These are phyloP conservation scores for Auriscalpium vulgare DNA, from an alignment of 768 basidiomycete species.

Conservation along the genomic window DNA sequence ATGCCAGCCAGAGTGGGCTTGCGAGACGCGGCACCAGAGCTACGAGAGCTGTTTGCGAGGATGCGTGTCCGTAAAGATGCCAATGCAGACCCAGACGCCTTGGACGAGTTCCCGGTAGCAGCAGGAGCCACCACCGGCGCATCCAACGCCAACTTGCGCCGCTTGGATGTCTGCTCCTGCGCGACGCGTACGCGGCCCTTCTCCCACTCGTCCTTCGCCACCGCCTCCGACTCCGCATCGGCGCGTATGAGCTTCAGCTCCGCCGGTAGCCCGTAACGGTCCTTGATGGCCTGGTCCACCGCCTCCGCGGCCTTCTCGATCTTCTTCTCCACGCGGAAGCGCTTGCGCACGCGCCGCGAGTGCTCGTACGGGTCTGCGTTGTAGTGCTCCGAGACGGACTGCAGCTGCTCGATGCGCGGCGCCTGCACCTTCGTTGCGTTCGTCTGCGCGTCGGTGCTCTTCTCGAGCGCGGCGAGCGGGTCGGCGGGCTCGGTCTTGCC, in stretches of 20 bases:
- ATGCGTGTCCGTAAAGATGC: slow-evolving; percentile 8
- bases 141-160: slow-evolving; percentile 29
- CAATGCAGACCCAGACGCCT: background rate
- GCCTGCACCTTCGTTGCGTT: slow-evolving; percentile 64
- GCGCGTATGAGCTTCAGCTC: slow-evolving; percentile 58
- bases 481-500: slow-evolving; percentile 56
- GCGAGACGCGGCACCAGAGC: background rate
- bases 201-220: slow-evolving; percentile 60
- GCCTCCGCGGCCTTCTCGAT: slow-evolving; percentile 57
- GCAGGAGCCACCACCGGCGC: slow-evolving; percentile 2
- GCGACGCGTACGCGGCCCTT: slow-evolving; percentile 41
- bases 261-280: slow-evolving; percentile 69
- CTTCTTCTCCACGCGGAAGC: slow-evolving; percentile 85
- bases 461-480: slow-evolving; percentile 84
- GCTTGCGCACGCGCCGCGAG: slow-evolving; percentile 65
- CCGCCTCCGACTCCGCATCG: slow-evolving; percentile 47
- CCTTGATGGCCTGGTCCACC: slow-evolving; percentile 65
- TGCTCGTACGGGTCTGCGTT: slow-evolving; percentile 84
- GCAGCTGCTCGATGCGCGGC: slow-evolving; percentile 76
- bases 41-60: slow-evolving; percentile 12
- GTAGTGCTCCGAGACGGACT: slow-evolving; percentile 66
- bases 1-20: slow-evolving; percentile 7
- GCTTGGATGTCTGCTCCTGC: slow-evolving; percentile 36
- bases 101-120: background rate
- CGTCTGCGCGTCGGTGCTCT: slow-evolving; percentile 73